These are phyloP conservation scores for Penicillium glabrum DNA, from an alignment of 2,329 filamentous ascomycete genomes.

Conservation along the genomic window DNA sequence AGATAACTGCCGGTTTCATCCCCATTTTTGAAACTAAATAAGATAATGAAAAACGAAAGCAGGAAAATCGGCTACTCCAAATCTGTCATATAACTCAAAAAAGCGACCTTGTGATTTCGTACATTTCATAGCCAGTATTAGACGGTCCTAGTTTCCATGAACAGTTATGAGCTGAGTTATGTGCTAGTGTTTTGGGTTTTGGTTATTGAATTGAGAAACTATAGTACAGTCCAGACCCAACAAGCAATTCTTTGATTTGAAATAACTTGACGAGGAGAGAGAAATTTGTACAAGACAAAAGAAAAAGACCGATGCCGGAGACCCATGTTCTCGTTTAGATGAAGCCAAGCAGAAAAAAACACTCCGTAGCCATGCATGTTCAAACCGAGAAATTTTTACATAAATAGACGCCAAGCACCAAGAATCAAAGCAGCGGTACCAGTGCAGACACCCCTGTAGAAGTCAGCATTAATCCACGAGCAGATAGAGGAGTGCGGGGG, in stretches of 20 bases:
- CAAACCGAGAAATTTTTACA: conserved; percentile 42
- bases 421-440: conserved; percentile 66
- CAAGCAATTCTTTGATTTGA: background rate
- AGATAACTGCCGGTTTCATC: too few relatives aligned
- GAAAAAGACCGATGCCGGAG: background rate
- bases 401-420: conserved; percentile 66
- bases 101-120: too few relatives aligned
- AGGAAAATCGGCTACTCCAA: too few relatives aligned
- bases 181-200: background rate
- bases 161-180: background rate
- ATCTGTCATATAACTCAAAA: too few relatives aligned
- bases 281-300: conserved; percentile 13
- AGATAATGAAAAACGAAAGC: too few relatives aligned
- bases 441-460: conserved; percentile 61
- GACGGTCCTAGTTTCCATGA: background rate
- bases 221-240: background rate
- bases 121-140: too few relatives aligned
- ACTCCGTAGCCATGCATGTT: conserved; percentile 23
- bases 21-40: too few relatives aligned
- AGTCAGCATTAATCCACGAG: conserved; percentile 26
- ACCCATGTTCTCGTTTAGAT: background rate
- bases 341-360: conserved; percentile 3
- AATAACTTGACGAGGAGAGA: background rate
- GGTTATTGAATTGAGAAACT: background rate
- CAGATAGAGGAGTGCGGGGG: background rate